Evolutionary conservation across 495 filamentous ascomycete genomes (phyloP), one percentile per base, ranked within the genome.

Genomic region (Lasiosphaeria ovina): DNA sequence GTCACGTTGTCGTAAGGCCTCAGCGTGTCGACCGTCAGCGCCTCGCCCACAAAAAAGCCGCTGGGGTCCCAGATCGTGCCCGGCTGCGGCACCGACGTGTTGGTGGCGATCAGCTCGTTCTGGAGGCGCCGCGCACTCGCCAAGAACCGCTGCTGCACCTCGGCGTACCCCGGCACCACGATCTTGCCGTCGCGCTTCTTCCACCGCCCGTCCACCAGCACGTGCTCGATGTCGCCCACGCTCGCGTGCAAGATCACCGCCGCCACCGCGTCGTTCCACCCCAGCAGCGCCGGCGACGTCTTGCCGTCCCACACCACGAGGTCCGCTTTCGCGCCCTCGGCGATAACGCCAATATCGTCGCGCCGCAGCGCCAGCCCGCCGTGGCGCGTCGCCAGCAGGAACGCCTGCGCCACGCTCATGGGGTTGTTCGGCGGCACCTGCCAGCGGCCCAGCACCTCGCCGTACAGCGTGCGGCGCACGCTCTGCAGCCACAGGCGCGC

Each of bases 161-260:
- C 64, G 4, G 45, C 61, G 36, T 73, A 77, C 24, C 55, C 54
- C 35, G 51, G 57, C n/a, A 67, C 66, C 2, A 61, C 62, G 8
- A 78, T 52, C 62, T 71, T 74, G 11, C 70, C 64, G 35, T 76
- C 71, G 31, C 73, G 60, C 61, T 80, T 80, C 52, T 58, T 49
- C 36, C 77, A 76, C 62, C 69, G 57, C 24, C 80, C 80, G 62
- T 79, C 77, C 3, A 82, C 76, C 32, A 82, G 59, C 8, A 83
- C 80, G 40, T 74, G 67, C 42, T 76, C 66, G 33, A 84, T 66
- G 59, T 84, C 79, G 1, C 74, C 78, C 12, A 78, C 72, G 35
- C 71, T 77, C 1, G 76, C 72, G 55, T 83, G 81, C 53, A 84
- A 61, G 4, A 84, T 72, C 8, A 84, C 69, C 2, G 81, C 81